Evolutionary conservation across 345 rosid species (phyloP).

Genomic region (Garcia nutans): DNA sequence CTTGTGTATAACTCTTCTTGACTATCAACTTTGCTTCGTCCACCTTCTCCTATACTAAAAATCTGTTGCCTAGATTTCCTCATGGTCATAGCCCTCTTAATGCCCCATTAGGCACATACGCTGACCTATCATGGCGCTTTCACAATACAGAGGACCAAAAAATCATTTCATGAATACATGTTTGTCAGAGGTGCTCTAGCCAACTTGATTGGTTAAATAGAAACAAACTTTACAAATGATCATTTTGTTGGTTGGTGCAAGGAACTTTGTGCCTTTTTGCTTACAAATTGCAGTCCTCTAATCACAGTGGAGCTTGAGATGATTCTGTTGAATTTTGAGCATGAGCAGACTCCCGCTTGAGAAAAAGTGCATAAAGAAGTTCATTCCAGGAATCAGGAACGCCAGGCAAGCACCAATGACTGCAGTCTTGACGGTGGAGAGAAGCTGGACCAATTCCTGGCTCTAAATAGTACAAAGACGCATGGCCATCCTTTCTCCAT

Average conservation of each 20-base stretch:
- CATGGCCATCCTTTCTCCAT: constrained; percentile 79
- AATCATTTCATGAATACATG: not conserved
- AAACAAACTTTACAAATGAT: not conserved
- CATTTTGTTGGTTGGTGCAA: not conserved
- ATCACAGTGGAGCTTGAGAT: constrained; percentile 17
- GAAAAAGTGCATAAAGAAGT: constrained; percentile 57
- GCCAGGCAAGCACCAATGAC: constrained; percentile 98
- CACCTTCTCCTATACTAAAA: not conserved
- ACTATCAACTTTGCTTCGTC: constrained; percentile 8
- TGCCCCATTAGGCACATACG: not conserved
- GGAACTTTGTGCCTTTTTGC: not conserved
- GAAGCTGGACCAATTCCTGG: constrained; percentile 55
- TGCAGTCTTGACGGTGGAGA: constrained; percentile 76
- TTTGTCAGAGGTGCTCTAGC: not conserved
- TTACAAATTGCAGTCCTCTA: not conserved
- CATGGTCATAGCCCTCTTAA: not conserved
- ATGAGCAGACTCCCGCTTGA: constrained; percentile 18
- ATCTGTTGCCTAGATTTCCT: not conserved
- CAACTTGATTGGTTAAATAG: not conserved
- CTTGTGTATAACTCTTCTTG: not conserved
- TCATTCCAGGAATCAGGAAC: constrained; percentile 95
- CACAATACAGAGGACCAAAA: not conserved
- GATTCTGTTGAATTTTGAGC: constrained; percentile 10
- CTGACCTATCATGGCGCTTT: not conserved
- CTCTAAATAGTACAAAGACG: constrained; percentile 68